Base-by-base conservation (phyloP, 805 yeast species). In the Wickerhamomyces alni region DNA sequence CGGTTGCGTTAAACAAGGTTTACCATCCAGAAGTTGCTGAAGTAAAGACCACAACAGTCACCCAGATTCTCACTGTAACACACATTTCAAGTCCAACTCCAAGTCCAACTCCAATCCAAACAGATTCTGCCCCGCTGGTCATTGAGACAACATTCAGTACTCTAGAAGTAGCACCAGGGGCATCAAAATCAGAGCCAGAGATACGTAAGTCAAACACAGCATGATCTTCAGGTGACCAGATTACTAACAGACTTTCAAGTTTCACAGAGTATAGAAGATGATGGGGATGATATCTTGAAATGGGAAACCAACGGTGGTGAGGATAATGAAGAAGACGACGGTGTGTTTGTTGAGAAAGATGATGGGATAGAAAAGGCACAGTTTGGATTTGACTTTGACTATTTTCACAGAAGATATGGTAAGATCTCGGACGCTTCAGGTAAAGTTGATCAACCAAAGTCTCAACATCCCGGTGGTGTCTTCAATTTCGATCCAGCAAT, bases 311-410 rank as follows among this genome's bases (percentile, higher is more conserved):
- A 33, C 15, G 30, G 19, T 11, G 27, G 18, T 24, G 17, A 10
- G 11, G 30, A n/a, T 24, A 17, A 13, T 19, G 35, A 17, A 7
- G 24, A 21, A 21, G 6, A 21, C 24, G 24, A 21, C 6, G 24
- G 9, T n/a, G 26, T 25, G n/a, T 24, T 18, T 35, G 35, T 9
- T n/a, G 24, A 33, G 15, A 30, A 31, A 7, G 38, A 30, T 17
- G 33, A 18, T 17, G 33, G 17, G 4, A 10, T 8, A 3, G 36
- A 13, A 2, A 13, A 18, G 12, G 30, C 33, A 0, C 33, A 32
- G n/a, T 38, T 38, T 38, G 46, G 43, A 2, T 46, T 31, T 33
- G 42, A 38, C 36, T 18, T 38, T 11, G 43, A 36, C 9, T 44
- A 44, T 27, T 46, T 46, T 16, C 25, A 38, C 5, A 37, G 30